Evolutionary conservation across 805 yeast genomes (phyloP).

Genomic region (Isabelozyma pseudorhagii): DNA sequence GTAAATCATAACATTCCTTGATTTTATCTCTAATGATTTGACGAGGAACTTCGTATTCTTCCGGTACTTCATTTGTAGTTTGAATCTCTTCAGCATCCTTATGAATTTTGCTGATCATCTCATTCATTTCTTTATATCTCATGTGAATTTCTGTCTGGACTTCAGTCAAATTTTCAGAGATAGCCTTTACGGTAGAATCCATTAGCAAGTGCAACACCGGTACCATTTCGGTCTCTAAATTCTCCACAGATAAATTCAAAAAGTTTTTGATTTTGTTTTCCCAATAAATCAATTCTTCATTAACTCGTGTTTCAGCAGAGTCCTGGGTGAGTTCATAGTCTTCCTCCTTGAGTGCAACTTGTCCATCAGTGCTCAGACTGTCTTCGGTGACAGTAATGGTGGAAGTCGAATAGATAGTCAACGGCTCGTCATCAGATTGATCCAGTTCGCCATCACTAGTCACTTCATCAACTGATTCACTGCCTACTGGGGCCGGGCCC

Average conservation of each 20-base stretch:
- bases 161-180: constrained; percentile 22
- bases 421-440: constrained; percentile 13
- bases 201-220: constrained; percentile 21
- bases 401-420: constrained; percentile 19
- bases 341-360: neutral
- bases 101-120: constrained; percentile 26
- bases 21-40: constrained; percentile 37
- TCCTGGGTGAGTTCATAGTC: constrained; percentile 6
- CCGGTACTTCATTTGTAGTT: constrained; percentile 4
- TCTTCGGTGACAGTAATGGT: constrained; percentile 15
- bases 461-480: neutral
- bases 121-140: constrained; percentile 27
- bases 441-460: constrained; percentile 3
- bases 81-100: neutral
- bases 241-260: constrained; percentile 28
- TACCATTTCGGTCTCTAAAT: constrained; percentile 28
- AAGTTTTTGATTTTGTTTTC: constrained; percentile 30
- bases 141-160: constrained; percentile 26
- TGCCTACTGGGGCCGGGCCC: neutral
- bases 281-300: constrained; percentile 32
- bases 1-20: constrained; percentile 17
- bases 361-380: neutral
- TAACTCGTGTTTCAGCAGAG: constrained; percentile 14
- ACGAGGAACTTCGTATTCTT: constrained; percentile 19
- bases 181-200: constrained; percentile 19